These are phyloP conservation scores for Saccharomycopsis malanga DNA, from an alignment of 805 yeast species.

Conservation along the genomic window DNA sequence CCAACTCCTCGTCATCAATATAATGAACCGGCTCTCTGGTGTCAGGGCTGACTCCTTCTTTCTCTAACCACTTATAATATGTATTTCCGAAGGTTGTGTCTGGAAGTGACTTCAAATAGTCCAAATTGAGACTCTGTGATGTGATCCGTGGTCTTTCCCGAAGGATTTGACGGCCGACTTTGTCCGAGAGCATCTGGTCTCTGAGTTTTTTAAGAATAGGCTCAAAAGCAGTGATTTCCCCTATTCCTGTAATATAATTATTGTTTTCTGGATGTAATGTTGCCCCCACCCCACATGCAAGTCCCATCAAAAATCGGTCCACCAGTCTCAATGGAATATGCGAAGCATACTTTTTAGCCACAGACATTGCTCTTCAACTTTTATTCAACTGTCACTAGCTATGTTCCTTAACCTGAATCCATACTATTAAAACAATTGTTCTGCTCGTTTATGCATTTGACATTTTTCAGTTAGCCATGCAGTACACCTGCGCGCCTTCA, in stretches of 20 bases:
- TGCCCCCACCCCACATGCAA: constrained; percentile 73
- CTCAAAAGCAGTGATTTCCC: constrained; percentile 83
- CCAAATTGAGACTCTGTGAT: constrained; percentile 58
- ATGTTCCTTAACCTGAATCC: no score
- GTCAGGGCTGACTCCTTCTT: constrained; percentile 90
- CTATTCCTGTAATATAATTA: constrained; percentile 70
- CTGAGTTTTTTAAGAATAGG: constrained; percentile 56
- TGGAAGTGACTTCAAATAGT: constrained; percentile 52
- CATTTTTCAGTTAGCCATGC: not conserved
- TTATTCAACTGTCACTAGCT: not conserved
- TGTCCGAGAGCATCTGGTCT: constrained; percentile 66
- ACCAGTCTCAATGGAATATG: constrained; percentile 65
- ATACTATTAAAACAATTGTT: not conserved
- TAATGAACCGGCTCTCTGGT: constrained; percentile 83
- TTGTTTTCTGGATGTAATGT: constrained; percentile 70
- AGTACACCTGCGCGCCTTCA: no score
- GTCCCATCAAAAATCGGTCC: constrained; percentile 59
- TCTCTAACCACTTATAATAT: constrained; percentile 75
- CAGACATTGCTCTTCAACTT: constrained; percentile 10
- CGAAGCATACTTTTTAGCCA: constrained; percentile 44
- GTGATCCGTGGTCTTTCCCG: constrained; percentile 81
- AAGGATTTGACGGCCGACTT: constrained; percentile 69
- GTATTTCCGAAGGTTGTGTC: constrained; percentile 67
- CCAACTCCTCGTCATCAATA: constrained; percentile 84
- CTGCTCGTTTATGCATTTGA: not conserved